Conservation (phyloP, 306 rosid species). For the Arachis stenosperma region DNA sequence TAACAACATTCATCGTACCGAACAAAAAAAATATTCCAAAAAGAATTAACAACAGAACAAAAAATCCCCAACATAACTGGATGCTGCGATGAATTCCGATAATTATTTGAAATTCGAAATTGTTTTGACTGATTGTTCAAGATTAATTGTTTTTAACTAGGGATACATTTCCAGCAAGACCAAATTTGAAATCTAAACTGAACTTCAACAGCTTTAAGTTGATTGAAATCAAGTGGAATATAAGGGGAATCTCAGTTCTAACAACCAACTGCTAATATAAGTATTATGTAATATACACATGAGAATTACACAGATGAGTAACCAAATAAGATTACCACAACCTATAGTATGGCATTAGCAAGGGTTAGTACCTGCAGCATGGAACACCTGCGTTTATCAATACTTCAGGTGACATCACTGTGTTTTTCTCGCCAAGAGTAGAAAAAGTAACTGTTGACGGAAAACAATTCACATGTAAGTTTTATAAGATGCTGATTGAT, state of each 20-base stretch:
- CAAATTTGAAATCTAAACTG: conserved; percentile 18
- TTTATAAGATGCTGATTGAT: conserved; percentile 22
- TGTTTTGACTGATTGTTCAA: background rate
- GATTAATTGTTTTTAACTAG: background rate
- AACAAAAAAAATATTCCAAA: too few relatives aligned
- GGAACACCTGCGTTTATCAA: conserved; percentile 86
- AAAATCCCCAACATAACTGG: conserved; percentile 13
- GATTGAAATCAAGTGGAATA: conserved; percentile 23
- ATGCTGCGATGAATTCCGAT: background rate
- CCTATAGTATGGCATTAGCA: conserved; percentile 23
- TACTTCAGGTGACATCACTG: conserved; percentile 98
- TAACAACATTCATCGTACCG: too few relatives aligned
- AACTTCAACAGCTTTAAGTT: conserved; percentile 27
- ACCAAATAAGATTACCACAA: conserved; percentile 31
- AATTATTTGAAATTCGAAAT: background rate
- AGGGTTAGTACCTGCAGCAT: conserved; percentile 85
- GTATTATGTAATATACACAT: background rate
- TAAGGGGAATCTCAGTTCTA: conserved; percentile 32
- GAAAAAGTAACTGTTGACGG: conserved; percentile 80
- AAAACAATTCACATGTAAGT: conserved; percentile 38
- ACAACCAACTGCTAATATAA: conserved; percentile 26
- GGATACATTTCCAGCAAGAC: conserved; percentile 26
- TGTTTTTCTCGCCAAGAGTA: conserved; percentile 93
- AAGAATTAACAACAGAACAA: too few relatives aligned
- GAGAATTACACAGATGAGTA: conserved; percentile 22